A percentile compares a stretch with the other conserved stretches of the same genome.
Conservation (phyloP, 805 yeast genomes). For the Wickerhamiella nectarea region DNA sequence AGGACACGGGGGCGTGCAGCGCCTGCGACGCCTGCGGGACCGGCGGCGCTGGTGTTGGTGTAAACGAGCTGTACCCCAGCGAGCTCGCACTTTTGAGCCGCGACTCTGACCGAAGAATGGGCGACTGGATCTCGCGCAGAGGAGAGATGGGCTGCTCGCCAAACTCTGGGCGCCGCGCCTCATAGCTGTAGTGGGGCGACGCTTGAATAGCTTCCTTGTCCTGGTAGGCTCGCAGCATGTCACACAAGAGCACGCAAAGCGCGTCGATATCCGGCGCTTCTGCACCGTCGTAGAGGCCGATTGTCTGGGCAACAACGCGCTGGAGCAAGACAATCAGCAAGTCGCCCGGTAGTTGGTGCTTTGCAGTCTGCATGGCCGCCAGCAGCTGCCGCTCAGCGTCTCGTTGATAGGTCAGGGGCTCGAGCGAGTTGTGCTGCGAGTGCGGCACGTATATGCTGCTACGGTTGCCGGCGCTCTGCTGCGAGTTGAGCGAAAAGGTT, state of each 20-base stretch:
- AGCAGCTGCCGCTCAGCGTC: conserved; percentile 19
- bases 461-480: not conserved
- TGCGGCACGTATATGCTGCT: not conserved
- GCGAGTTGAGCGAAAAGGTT: not conserved
- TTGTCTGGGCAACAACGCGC: conserved; percentile 17
- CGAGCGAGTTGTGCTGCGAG: not conserved
- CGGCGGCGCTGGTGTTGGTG: too few species aligned
- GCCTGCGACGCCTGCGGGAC: too few species aligned
- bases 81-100: too few species aligned
- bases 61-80: too few species aligned
- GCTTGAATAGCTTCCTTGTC: not conserved
- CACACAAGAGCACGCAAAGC: conserved; percentile 4
- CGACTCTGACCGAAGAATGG: too few species aligned
- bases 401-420: conserved; percentile 15
- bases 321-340: conserved; percentile 17
- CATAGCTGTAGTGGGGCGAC: not conserved
- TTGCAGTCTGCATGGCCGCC: conserved; percentile 14
- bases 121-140: too few species aligned
- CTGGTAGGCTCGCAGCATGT: not conserved
- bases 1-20: not conserved
- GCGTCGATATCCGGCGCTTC: conserved; percentile 3
- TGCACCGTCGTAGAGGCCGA: conserved; percentile 13
- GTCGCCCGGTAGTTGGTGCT: conserved; percentile 13
- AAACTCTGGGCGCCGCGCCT: too few species aligned
- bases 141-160: too few species aligned